These are phyloP conservation scores for Pseudonectria buxi DNA, from an alignment of 2,329 filamentous ascomycete species.

Conservation along the genomic window DNA sequence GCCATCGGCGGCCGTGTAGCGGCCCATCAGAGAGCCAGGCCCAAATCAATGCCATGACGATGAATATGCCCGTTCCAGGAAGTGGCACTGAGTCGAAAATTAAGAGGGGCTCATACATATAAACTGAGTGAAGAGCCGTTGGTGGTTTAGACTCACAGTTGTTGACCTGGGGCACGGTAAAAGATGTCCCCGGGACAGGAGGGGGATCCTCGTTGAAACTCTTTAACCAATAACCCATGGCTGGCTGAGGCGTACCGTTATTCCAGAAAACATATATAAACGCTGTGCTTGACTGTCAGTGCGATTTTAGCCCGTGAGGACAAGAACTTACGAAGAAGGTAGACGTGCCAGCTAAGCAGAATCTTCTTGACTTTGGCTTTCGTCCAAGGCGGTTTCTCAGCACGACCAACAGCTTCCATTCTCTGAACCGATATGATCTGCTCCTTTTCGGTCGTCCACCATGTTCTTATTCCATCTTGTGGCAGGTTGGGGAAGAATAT, in stretches of 20 bases:
- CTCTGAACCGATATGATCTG: constrained; percentile 7
- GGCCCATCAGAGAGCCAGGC: constrained; percentile 15
- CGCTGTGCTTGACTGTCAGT: constrained; percentile 1
- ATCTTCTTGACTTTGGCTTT: constrained; percentile 8
- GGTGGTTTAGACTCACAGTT: constrained; percentile 8
- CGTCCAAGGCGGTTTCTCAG: constrained; percentile 13
- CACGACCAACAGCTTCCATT: constrained; percentile 10
- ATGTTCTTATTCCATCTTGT: constrained; percentile 11
- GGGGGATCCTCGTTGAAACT: constrained; percentile 11
- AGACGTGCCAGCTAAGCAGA: constrained; percentile 13
- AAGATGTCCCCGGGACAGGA: constrained; percentile 11
- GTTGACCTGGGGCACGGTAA: constrained; percentile 8
- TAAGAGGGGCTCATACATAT: too few relatives aligned
- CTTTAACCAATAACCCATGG: constrained; percentile 15
- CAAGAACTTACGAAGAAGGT: constrained; percentile 8
- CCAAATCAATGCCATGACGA: constrained; percentile 12
- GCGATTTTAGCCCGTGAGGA: too few relatives aligned
- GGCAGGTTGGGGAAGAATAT: constrained; percentile 14
- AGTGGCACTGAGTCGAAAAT: too few relatives aligned
- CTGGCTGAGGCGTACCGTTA: constrained; percentile 9
- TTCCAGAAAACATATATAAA: constrained; percentile 13
- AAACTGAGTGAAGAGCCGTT: too few relatives aligned
- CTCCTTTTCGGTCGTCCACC: constrained; percentile 13
- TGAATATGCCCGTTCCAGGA: constrained; percentile 11
- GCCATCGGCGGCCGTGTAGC: constrained; percentile 8